phyloP scores from a whole-genome alignment of 1,284 basidiomycete genomes.

The Puccinia hordei region DNA sequence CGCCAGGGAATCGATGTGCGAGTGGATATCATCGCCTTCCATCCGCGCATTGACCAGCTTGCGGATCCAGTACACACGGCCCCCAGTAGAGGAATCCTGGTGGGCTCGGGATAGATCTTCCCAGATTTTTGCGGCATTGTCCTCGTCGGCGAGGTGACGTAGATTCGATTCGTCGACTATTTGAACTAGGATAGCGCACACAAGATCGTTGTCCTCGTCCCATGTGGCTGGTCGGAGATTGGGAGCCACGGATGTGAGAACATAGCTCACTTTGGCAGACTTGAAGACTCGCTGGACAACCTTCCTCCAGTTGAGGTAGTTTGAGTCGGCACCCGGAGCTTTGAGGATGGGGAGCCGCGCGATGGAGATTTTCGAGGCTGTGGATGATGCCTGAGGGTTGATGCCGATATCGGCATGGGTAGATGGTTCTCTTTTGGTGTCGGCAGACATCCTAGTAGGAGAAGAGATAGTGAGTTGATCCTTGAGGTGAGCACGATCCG shows the following conservation, averaged over 20 bases:
- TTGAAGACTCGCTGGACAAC: neutral
- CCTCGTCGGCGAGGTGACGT: neutral
- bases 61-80: neutral
- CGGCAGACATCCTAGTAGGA: no score
- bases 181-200: neutral
- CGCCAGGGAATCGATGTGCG: neutral
- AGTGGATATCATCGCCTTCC: neutral
- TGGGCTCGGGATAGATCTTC: neutral
- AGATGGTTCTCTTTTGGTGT: no score
- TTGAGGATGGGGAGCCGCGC: no score
- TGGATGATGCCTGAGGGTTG: no score
- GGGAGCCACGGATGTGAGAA: neutral
- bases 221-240: neutral
- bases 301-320: constrained; percentile 13
- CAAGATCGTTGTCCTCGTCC: neutral
- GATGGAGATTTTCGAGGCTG: no score
- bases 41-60: neutral
- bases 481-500: no score
- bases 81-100: neutral
- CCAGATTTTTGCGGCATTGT: constrained; percentile 2
- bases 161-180: neutral
- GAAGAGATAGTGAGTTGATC: no score
- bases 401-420: no score
- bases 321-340: neutral
- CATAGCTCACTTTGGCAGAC: neutral